Evolutionary conservation across 2,329 filamentous ascomycete species (phyloP), one percentile per base, ranked within the genome.

Genomic region (Penicillium carneum): DNA sequence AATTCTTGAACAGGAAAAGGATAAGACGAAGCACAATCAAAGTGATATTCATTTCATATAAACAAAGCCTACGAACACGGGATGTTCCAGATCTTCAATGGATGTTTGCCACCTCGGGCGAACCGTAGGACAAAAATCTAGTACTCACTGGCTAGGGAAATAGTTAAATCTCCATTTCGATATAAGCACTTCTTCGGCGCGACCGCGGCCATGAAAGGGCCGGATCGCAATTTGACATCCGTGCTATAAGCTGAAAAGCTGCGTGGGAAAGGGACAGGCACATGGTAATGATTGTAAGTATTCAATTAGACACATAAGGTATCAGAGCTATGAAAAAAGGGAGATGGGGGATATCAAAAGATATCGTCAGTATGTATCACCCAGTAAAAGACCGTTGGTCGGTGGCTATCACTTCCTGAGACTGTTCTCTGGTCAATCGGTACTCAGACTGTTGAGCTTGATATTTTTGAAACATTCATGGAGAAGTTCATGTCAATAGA

Each of bases 221-320:
- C 87, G 87, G 84, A 90, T 94, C 95, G 93, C 88, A 97, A 97
- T 97, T 97, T 97, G 93, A 97, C 93, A 97, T 97, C 91, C 90
- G 91, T 97, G 93, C 56, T 59, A 59, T 52, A 14, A 38, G 23
- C 93, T 94, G 42, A 26, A 42, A 51, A 51, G 34, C 34, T 57
- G 26, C 18, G 18, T 10, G 81, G 39, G n/a, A 2, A 38, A 52
- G 18, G 33, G 20, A 36, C 36, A 14, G 16, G 31, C 46, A 49
- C 33, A 26, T 10, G 33, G n/a, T n/a, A 38, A 46, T 33, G 16
- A 45, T 26, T 16, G 56, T 33, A 46, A 59, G 56, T 53, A 38
- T 53, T 54, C 48, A 29, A 46, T 59, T 58, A n/a, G 43, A 33
- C n/a, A 51, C 33, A 1, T n/a, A 52, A 31, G 39, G 45, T 57